Evolutionary conservation across 225 moss, liverwort and hornwort genomes (phyloP).

Genomic region (Neckera pumila): DNA sequence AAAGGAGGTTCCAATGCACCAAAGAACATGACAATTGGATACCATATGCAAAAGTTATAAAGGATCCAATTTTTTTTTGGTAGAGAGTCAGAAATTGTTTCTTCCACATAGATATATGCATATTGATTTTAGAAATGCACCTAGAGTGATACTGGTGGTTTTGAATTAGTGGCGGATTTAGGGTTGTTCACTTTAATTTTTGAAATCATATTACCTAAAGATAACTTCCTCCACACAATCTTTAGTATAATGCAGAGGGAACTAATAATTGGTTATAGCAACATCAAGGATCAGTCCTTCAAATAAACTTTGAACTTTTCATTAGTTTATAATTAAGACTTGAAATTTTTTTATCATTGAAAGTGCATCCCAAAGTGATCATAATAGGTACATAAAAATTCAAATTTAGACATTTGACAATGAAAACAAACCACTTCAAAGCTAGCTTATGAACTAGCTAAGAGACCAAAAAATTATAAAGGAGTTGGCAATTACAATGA

Average conservation of each 20-base stretch:
- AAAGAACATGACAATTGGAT: not conserved
- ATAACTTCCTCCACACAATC: not conserved
- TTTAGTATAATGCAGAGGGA: accelerated
- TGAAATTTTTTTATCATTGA: not conserved
- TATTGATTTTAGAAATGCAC: not conserved
- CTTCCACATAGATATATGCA: accelerated
- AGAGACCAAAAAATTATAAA: not conserved
- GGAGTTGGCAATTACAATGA: not conserved
- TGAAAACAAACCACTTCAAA: not conserved
- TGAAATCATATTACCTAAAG: too few species aligned
- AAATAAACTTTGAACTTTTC: not conserved
- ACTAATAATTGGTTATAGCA: accelerated
- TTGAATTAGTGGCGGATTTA: accelerated
- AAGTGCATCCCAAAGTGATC: not conserved
- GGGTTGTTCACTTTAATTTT: accelerated
- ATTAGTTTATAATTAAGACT: not conserved
- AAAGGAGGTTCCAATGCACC: accelerated
- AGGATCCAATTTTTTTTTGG: not conserved
- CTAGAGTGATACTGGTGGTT: accelerated
- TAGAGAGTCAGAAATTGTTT: not conserved
- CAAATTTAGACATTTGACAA: not conserved
- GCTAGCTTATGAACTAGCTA: too few species aligned
- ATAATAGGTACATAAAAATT: not conserved
- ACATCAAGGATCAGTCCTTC: accelerated
- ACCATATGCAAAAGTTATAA: not conserved